Evolutionary conservation across 257 asterid species (phyloP).

Genomic region (Osmanthus fragrans): DNA sequence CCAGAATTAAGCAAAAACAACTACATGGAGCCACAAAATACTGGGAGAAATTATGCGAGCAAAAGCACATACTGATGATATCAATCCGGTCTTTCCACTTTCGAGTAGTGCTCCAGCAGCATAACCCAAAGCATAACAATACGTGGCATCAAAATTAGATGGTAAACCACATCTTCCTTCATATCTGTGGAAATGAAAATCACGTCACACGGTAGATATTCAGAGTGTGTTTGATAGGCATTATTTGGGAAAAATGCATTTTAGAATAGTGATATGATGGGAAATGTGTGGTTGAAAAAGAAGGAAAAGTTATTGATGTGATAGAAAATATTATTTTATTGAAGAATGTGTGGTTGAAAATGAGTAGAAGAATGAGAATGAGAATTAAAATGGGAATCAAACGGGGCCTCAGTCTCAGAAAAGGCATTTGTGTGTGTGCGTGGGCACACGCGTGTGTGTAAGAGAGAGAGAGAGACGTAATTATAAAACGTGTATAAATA

Average conservation of each 20-base stretch:
- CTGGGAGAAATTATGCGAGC: neutral
- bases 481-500: neutral
- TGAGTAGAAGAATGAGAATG: no score
- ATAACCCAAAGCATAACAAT: slow-evolving; percentile 76
- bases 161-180: slow-evolving; percentile 91
- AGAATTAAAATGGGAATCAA: no score
- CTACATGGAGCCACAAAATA: neutral
- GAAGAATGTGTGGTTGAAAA: no score
- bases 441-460: neutral
- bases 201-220: slow-evolving; percentile 11
- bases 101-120: slow-evolving; percentile 42
- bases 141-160: slow-evolving; percentile 76
- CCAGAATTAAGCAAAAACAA: neutral
- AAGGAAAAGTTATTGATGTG: no score
- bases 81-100: slow-evolving; percentile 37
- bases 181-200: slow-evolving; percentile 48
- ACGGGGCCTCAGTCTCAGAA: no score
- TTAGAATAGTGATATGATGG: no score
- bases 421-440: neutral
- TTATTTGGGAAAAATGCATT: no score
- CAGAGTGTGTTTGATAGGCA: no score
- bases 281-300: no score
- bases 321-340: no score
- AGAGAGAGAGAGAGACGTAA: neutral
- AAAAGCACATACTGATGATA: slow-evolving; percentile 54